These are phyloP conservation scores for Solanum hybrid DNA, from an alignment of 305 asterid genomes.

Conservation along the genomic window DNA sequence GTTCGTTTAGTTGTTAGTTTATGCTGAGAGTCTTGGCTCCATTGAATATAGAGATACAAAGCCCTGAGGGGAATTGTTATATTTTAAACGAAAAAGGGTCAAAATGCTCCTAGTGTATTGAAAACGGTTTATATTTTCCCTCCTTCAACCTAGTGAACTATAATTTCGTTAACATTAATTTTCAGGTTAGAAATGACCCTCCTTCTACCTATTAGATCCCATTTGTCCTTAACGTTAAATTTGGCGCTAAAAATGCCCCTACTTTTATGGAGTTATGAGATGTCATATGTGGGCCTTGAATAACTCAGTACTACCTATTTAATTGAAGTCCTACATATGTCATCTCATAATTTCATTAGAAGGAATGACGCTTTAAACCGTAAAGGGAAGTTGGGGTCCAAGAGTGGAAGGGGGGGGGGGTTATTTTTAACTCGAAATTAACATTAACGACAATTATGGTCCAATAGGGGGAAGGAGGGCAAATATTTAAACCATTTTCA, in stretches of 20 bases:
- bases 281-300: neutral
- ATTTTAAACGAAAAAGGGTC: neutral
- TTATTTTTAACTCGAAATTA: neutral
- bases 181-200: neutral
- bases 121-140: neutral
- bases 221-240: neutral
- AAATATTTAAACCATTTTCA: neutral
- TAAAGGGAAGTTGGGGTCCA: neutral
- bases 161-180: neutral
- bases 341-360: neutral
- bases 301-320: neutral
- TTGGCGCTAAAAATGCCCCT: neutral
- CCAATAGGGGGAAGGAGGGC: neutral
- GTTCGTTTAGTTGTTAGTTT: neutral
- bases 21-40: neutral
- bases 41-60: neutral
- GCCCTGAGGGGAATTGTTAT: neutral
- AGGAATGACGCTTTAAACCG: neutral
- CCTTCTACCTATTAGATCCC: neutral
- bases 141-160: neutral
- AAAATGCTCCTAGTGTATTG: neutral
- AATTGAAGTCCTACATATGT: neutral
- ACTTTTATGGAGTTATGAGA: neutral
- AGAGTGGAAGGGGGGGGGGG: neutral
- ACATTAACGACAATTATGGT: neutral